Evolutionary conservation across 805 yeast genomes (phyloP).

Genomic region (Lipomyces yamadae): DNA sequence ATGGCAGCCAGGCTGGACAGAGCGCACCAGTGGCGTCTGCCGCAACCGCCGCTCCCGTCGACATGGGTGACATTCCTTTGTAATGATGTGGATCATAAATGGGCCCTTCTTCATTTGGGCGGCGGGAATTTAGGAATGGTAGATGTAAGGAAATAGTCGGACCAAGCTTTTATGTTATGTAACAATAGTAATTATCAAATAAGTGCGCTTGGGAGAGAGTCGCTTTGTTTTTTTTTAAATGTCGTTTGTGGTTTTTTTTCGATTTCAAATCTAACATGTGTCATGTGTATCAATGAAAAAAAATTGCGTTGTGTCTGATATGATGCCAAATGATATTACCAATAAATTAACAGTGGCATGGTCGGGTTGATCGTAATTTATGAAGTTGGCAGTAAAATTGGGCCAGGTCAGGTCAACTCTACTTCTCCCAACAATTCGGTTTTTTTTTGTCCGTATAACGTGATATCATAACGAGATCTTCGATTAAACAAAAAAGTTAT

Average conservation of each 20-base stretch:
- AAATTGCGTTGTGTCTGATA: too few species aligned
- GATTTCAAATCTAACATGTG: neutral
- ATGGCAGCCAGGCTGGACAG: slow-evolving; percentile 30
- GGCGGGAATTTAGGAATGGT: neutral
- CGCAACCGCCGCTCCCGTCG: slow-evolving; percentile 35
- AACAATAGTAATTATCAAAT: neutral
- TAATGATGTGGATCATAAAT: neutral
- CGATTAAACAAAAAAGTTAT: too few species aligned
- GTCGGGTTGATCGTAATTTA: too few species aligned
- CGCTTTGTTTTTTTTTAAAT: neutral
- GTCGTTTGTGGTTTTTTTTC: neutral
- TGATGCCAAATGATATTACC: neutral
- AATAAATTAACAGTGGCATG: too few species aligned
- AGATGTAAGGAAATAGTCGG: neutral
- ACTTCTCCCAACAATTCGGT: too few species aligned
- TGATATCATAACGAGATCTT: too few species aligned
- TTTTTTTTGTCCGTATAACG: too few species aligned
- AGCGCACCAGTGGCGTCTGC: slow-evolving; percentile 21
- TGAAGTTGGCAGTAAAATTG: too few species aligned
- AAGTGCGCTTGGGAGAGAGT: slow-evolving; percentile 1
- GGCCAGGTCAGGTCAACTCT: too few species aligned
- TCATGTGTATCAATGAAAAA: neutral
- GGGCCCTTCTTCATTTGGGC: neutral
- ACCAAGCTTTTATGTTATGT: neutral
- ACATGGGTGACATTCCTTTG: slow-evolving; percentile 40